These are phyloP conservation scores for Phytopythium helicoides DNA, from an alignment of 352 stramenopile species.

Conservation along the genomic window DNA sequence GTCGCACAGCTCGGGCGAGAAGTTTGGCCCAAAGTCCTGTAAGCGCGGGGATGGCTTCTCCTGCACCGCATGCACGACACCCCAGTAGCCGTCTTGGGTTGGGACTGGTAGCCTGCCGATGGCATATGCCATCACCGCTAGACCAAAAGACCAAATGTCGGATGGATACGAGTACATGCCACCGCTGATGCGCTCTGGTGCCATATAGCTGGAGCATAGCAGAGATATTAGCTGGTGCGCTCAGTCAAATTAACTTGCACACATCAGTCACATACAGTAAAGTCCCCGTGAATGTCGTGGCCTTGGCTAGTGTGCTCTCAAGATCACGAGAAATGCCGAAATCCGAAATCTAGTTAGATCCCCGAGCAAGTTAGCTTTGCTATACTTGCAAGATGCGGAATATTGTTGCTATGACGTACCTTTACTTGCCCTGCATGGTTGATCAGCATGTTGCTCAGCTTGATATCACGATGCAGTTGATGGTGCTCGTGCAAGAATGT, in stretches of 20 bases:
- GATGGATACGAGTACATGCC: constrained; percentile 87
- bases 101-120: constrained; percentile 85
- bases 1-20: constrained; percentile 68
- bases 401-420: too few species aligned
- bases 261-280: constrained; percentile 51
- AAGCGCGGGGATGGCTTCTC: constrained; percentile 72
- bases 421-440: constrained; percentile 80
- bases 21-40: constrained; percentile 56
- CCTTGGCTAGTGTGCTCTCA: constrained; percentile 83
- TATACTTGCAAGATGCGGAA: too few species aligned
- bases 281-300: constrained; percentile 90
- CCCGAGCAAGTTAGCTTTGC: too few species aligned
- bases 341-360: constrained; percentile 62
- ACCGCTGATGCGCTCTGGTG: constrained; percentile 91
- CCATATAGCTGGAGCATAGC: constrained; percentile 81
- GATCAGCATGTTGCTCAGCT: constrained; percentile 94
- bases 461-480: constrained; percentile 94
- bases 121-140: constrained; percentile 82
- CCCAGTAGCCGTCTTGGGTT: constrained; percentile 86
- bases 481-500: constrained; percentile 88
- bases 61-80: constrained; percentile 82
- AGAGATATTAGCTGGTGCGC: background rate
- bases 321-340: constrained; percentile 83
- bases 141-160: constrained; percentile 82
- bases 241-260: background rate